These are phyloP conservation scores for Pichia phayaonensis DNA, from an alignment of 805 yeast species.

Conservation along the genomic window DNA sequence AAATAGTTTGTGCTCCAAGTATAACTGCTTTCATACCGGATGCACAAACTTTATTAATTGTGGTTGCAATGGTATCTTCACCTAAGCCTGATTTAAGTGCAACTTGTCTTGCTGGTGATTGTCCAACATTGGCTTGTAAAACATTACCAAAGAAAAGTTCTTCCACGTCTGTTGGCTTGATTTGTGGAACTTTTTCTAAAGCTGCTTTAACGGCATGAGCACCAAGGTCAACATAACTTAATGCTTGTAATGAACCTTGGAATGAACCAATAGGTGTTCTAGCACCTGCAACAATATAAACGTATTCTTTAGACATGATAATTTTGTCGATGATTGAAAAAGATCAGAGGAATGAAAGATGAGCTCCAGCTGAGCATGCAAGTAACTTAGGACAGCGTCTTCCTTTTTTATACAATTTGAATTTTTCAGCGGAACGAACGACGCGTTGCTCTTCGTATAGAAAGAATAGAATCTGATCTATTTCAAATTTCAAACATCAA, in stretches of 20 bases:
- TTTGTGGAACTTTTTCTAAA: conserved; percentile 70
- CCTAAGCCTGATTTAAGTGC: conserved; percentile 86
- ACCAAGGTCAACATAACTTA: conserved; percentile 80
- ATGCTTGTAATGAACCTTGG: conserved; percentile 73
- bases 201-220: conserved; percentile 90
- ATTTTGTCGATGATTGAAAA: background rate
- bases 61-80: conserved; percentile 73
- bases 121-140: conserved; percentile 88
- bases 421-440: conserved; percentile 2
- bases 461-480: background rate
- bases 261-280: conserved; percentile 97
- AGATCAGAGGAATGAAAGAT: background rate
- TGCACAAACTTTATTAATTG: conserved; percentile 96
- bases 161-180: conserved; percentile 71
- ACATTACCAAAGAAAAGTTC: conserved; percentile 93
- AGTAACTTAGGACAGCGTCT: background rate
- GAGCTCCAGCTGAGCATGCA: background rate
- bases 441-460: background rate
- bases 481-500: no score
- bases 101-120: conserved; percentile 97
- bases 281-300: conserved; percentile 83
- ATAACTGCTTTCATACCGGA: conserved; percentile 91
- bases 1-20: conserved; percentile 81
- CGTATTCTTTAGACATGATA: conserved; percentile 35
- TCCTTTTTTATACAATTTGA: background rate